Conservation (phyloP, 805 yeast species). For the Hanseniaspora clermontiae region DNA sequence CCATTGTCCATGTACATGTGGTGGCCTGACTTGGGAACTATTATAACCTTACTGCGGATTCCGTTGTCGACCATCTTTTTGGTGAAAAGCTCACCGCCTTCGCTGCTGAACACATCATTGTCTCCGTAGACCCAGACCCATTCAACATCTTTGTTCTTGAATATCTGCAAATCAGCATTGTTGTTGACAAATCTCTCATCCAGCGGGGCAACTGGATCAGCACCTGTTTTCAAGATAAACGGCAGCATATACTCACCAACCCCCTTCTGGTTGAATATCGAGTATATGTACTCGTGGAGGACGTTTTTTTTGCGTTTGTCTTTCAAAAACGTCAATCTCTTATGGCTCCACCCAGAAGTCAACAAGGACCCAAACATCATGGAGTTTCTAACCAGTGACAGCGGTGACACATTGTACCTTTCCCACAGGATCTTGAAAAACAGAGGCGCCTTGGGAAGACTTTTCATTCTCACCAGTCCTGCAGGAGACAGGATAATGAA, state of each 20-base stretch:
- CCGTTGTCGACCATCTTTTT: slow-evolving; percentile 20
- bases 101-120: slow-evolving; percentile 52
- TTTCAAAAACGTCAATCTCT: slow-evolving; percentile 51
- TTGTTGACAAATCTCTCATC: slow-evolving; percentile 22
- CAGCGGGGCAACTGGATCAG: slow-evolving; percentile 70
- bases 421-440: slow-evolving; percentile 83
- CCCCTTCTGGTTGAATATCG: slow-evolving; percentile 74
- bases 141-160: slow-evolving; percentile 40
- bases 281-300: slow-evolving; percentile 69
- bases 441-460: slow-evolving; percentile 40
- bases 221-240: slow-evolving; percentile 80
- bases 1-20: slow-evolving; percentile 66
- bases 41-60: slow-evolving; percentile 27
- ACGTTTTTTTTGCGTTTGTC: slow-evolving; percentile 32
- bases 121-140: slow-evolving; percentile 80
- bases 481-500: slow-evolving; percentile 83
- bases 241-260: slow-evolving; percentile 89
- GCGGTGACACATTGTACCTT: slow-evolving; percentile 65
- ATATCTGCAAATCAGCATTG: slow-evolving; percentile 13
- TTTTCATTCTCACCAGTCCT: slow-evolving; percentile 48
- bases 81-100: slow-evolving; percentile 30
- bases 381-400: slow-evolving; percentile 58
- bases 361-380: slow-evolving; percentile 76
- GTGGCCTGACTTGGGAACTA: slow-evolving; percentile 54
- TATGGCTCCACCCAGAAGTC: slow-evolving; percentile 78